phyloP scores from a whole-genome alignment of 148 eudicot genomes.

The Cornus kousa region DNA sequence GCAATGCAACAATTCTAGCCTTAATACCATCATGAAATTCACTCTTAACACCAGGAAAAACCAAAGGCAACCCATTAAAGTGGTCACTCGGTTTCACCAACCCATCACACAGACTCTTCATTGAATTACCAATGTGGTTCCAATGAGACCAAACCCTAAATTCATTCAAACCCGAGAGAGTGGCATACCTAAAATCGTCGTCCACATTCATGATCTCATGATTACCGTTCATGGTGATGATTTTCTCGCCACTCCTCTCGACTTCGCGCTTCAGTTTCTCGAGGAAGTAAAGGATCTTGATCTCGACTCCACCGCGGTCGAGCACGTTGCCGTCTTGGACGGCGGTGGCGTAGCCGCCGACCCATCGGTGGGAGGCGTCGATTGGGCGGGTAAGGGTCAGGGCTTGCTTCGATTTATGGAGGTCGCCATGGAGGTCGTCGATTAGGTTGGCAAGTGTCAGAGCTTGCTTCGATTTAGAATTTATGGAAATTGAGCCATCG shows the following conservation, averaged over 20 bases:
- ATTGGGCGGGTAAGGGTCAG: conserved; percentile 62
- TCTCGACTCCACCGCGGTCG: conserved; percentile 84
- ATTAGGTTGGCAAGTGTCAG: no score
- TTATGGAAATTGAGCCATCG: no score
- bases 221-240: conserved; percentile 87
- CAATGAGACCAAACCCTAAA: conserved; percentile 77
- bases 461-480: no score
- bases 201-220: conserved; percentile 88
- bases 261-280: no score
- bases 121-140: no score
- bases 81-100: no score
- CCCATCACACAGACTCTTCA: no score
- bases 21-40: conserved; percentile 54
- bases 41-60: conserved; percentile 37
- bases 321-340: conserved; percentile 91
- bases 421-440: no score
- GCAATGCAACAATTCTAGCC: no score
- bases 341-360: conserved; percentile 65
- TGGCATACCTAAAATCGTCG: conserved; percentile 67
- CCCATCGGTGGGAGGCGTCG: conserved; percentile 60
- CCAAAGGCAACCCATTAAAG: conserved; percentile 44
- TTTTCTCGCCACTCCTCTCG: no score
- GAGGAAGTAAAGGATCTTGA: conserved; percentile 25
- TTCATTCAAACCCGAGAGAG: conserved; percentile 47
- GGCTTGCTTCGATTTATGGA: conserved; percentile 16